phyloP scores from a whole-genome alignment of 805 yeast genomes.

The Ascoidea rubescens region DNA sequence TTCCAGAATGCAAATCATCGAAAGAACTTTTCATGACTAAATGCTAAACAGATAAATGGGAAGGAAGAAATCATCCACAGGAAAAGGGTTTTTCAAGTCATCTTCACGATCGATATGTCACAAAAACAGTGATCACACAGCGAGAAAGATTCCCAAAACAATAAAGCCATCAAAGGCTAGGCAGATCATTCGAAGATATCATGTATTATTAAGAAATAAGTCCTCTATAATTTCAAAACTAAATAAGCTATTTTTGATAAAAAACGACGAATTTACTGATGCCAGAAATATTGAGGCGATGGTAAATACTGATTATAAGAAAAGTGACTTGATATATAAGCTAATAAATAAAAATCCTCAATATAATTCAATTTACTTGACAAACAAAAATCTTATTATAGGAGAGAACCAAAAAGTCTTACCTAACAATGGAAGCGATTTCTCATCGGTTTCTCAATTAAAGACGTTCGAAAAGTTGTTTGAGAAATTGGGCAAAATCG shows the following conservation, averaged over 20 bases:
- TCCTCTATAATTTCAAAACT: slow-evolving; percentile 24
- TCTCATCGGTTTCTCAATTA: slow-evolving; percentile 5
- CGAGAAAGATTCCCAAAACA: slow-evolving; percentile 10
- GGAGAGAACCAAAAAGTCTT: slow-evolving; percentile 8
- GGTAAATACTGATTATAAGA: slow-evolving; percentile 6
- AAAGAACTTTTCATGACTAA: no score
- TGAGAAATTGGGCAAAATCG: slow-evolving; percentile 35
- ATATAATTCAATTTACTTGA: slow-evolving; percentile 7
- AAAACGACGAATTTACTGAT: not conserved
- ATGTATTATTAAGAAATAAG: slow-evolving; percentile 49
- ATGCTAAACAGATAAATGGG: no score
- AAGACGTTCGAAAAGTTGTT: slow-evolving; percentile 13
- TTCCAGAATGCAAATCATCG: no score
- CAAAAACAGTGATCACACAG: no score
- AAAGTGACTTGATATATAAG: not conserved
- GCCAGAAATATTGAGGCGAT: slow-evolving; percentile 11
- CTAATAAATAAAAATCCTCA: slow-evolving; percentile 1
- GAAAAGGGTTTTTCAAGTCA: no score
- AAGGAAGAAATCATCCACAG: no score
- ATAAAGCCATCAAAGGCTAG: slow-evolving; percentile 63
- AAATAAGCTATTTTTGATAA: no score
- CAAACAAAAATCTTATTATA: slow-evolving; percentile 8
- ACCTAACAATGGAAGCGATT: slow-evolving; percentile 9
- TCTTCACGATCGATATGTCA: no score
- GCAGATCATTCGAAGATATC: slow-evolving; percentile 65